Conservation (phyloP, 2,329 filamentous ascomycete genomes). For the Colletotrichum liriopes region DNA sequence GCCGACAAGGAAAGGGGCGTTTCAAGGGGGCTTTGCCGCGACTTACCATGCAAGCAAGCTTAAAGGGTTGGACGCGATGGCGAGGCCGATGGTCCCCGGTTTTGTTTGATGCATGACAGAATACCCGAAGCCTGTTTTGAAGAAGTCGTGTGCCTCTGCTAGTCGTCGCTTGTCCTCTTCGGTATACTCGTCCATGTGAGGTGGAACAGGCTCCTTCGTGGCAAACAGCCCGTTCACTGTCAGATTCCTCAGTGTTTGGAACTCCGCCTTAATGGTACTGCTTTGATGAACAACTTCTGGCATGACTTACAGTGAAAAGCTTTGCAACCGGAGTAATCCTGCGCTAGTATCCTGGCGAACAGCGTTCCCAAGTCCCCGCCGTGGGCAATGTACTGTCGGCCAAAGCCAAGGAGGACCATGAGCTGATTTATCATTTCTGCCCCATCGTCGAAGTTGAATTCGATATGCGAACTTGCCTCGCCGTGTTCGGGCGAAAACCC, state of each 20-base stretch:
- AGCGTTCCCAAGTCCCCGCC: slow-evolving; percentile 5
- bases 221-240: too few species aligned
- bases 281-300: too few species aligned
- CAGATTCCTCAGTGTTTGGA: too few species aligned
- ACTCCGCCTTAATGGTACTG: too few species aligned
- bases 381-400: neutral
- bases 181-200: neutral
- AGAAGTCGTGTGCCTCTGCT: neutral
- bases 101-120: neutral
- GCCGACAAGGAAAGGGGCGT: accelerated
- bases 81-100: neutral
- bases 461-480: neutral
- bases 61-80: neutral
- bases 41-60: neutral
- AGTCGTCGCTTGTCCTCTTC: neutral
- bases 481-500: neutral
- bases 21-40: neutral
- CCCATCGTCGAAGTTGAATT: neutral
- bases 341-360: neutral
- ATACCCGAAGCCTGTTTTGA: neutral
- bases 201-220: neutral
- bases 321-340: too few species aligned
- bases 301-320: too few species aligned
- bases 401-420: neutral
- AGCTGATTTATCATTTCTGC: neutral